Conservation (phyloP, 2,329 filamentous ascomycete genomes). For the Epichloe scottii region DNA sequence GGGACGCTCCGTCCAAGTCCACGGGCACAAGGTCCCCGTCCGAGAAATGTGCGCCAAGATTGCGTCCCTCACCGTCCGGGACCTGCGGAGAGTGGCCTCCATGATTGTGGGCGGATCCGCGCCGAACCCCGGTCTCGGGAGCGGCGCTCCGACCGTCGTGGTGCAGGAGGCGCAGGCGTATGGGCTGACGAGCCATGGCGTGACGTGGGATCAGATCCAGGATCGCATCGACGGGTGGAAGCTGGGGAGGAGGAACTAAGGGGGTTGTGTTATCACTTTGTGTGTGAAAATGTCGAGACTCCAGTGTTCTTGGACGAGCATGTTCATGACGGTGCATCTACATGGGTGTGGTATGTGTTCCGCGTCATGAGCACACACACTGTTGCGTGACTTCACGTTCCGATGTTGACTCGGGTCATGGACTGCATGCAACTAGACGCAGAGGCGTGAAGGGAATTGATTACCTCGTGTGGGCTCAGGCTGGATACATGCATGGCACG, state of each 20-base stretch:
- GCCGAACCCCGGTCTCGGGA: conserved; percentile 62
- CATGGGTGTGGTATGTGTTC: too few species aligned
- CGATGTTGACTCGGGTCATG: too few species aligned
- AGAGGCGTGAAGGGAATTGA: too few species aligned
- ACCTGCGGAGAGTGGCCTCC: conserved; percentile 70
- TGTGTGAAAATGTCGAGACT: too few species aligned
- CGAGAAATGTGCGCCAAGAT: conserved; percentile 87
- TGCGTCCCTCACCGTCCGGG: conserved; percentile 64
- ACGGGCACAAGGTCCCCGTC: conserved; percentile 83
- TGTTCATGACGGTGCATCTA: too few species aligned
- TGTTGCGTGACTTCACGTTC: too few species aligned
- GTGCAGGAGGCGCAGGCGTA: conserved; percentile 78
- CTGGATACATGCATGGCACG: too few species aligned
- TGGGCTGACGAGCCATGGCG: conserved; percentile 51
- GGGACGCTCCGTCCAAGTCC: conserved; percentile 90
- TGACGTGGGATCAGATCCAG: conserved; percentile 84
- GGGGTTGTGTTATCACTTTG: too few species aligned
- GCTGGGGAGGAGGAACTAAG: conserved; percentile 43
- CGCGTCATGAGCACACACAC: too few species aligned
- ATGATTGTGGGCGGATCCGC: conserved; percentile 68
- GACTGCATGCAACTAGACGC: too few species aligned
- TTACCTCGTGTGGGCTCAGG: too few species aligned
- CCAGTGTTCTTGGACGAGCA: too few species aligned
- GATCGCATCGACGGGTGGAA: conserved; percentile 74
- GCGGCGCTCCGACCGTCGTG: conserved; percentile 85